Evolutionary conservation across 2,329 filamentous ascomycete genomes (phyloP).

Genomic region (Lasiodiplodia gonubiensis): DNA sequence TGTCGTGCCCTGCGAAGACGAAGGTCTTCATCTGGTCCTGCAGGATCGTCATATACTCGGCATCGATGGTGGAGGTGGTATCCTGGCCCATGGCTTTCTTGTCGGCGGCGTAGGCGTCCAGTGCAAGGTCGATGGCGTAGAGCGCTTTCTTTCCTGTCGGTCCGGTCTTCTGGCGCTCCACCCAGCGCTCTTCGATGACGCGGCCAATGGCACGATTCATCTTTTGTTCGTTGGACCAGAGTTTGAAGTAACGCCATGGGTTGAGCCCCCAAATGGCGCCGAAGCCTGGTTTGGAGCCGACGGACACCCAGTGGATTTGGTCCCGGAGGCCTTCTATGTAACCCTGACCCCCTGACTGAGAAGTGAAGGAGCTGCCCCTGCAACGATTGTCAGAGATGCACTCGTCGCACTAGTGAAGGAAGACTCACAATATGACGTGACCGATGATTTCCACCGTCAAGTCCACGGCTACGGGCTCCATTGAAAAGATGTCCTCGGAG

Average conservation of each 20-base stretch:
- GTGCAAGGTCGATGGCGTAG: conserved; percentile 23
- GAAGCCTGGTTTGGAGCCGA: conserved; percentile 1
- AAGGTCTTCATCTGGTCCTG: conserved; percentile 40
- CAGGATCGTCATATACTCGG: conserved; percentile 5
- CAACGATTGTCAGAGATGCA: conserved; percentile 4
- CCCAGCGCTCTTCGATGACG: conserved; percentile 17
- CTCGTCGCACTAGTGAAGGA: conserved; percentile 35
- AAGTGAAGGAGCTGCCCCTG: conserved; percentile 7
- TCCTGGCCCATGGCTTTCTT: background rate
- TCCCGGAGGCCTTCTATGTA: conserved; percentile 7
- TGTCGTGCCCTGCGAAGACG: conserved; percentile 46
- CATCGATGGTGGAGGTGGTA: background rate
- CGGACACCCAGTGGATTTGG: conserved; percentile 8
- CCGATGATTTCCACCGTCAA: conserved; percentile 29
- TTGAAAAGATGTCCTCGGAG: conserved; percentile 4
- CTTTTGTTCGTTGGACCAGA: conserved; percentile 14
- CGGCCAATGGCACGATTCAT: conserved; percentile 2
- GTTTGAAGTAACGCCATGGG: background rate
- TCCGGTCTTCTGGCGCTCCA: background rate
- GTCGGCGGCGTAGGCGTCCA: conserved; percentile 20
- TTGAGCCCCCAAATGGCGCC: background rate
- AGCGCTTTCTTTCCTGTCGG: background rate
- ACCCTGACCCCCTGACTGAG: background rate
- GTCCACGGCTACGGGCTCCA: conserved; percentile 18
- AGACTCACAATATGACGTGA: conserved; percentile 30